Evolutionary conservation across 176 grass and related monocot genomes (phyloP).

Genomic region (Bromus sterilis): DNA sequence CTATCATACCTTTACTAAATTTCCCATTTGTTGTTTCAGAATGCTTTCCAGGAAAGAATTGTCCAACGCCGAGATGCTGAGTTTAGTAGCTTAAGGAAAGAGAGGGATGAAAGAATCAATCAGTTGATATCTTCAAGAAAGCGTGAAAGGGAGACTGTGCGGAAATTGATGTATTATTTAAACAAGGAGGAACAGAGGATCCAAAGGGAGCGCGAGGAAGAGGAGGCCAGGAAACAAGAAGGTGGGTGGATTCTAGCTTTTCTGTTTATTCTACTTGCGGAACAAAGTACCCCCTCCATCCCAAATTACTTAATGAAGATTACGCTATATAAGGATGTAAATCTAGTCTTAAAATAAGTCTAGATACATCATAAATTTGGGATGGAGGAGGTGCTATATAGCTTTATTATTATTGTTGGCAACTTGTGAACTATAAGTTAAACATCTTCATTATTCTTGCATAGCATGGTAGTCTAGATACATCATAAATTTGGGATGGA

Average conservation of each 20-base stretch:
- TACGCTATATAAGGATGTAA: too few species aligned
- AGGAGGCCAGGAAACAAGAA: conserved; percentile 79
- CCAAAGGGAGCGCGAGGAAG: conserved; percentile 47
- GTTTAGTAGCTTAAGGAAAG: conserved; percentile 51
- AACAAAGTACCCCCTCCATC: too few species aligned
- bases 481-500: too few species aligned
- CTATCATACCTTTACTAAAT: neutral
- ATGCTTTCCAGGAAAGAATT: conserved; percentile 62
- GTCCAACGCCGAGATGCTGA: conserved; percentile 54
- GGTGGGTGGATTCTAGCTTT: conserved; percentile 26
- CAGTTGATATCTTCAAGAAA: conserved; percentile 67
- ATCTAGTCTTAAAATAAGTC: too few species aligned
- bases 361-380: too few species aligned
- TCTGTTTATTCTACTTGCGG: neutral
- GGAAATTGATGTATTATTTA: conserved; percentile 75
- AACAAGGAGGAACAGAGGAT: conserved; percentile 71
- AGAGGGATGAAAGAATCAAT: conserved; percentile 66
- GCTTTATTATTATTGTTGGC: neutral
- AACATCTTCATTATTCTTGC: too few species aligned
- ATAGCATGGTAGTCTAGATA: too few species aligned
- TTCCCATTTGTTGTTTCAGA: conserved; percentile 26
- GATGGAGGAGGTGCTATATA: too few species aligned
- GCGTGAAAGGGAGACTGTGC: conserved; percentile 64
- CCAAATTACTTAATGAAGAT: too few species aligned
- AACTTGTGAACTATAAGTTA: too few species aligned